phyloP scores from a whole-genome alignment of 2,329 filamentous ascomycete genomes.

The Xylaria sp. region DNA sequence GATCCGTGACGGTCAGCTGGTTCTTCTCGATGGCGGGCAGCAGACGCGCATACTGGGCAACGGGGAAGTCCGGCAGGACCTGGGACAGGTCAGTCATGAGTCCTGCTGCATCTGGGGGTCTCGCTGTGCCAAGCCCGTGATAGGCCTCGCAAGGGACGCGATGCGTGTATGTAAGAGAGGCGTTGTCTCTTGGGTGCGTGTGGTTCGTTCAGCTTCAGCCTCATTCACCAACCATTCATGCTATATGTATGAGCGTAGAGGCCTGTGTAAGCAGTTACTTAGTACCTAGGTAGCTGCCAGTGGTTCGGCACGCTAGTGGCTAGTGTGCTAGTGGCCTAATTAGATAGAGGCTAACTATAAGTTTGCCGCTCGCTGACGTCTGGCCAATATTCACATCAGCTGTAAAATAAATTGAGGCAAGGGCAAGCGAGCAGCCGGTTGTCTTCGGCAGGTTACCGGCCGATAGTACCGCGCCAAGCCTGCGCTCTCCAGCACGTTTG shows the following conservation, averaged over 20 bases:
- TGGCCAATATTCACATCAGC: constrained; percentile 13
- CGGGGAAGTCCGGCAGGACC: constrained; percentile 83
- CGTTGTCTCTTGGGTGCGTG: not conserved
- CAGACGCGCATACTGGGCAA: constrained; percentile 76
- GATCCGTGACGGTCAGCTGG: constrained; percentile 80
- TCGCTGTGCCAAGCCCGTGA: constrained; percentile 26
- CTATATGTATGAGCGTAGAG: not conserved
- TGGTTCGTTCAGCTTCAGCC: not conserved
- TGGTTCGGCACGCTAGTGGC: not conserved
- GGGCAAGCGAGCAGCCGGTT: not conserved
- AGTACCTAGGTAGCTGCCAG: no score
- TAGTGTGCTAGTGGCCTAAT: no score
- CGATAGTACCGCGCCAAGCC: not conserved
- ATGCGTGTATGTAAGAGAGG: not conserved
- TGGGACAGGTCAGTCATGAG: constrained; percentile 87
- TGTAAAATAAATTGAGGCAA: not conserved
- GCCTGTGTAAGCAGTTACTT: not conserved
- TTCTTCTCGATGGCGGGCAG: constrained; percentile 83
- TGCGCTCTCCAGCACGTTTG: not conserved
- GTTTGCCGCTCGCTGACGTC: constrained; percentile 20
- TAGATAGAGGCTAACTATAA: not conserved
- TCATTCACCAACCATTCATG: not conserved
- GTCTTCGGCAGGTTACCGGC: not conserved
- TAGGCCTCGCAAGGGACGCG: constrained; percentile 17
- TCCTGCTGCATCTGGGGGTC: constrained; percentile 41